A percentile compares a stretch with the other conserved stretches of the same genome.
Evolutionary conservation across 768 basidiomycete species (phyloP).

Genomic region (Calocera viscosa): DNA sequence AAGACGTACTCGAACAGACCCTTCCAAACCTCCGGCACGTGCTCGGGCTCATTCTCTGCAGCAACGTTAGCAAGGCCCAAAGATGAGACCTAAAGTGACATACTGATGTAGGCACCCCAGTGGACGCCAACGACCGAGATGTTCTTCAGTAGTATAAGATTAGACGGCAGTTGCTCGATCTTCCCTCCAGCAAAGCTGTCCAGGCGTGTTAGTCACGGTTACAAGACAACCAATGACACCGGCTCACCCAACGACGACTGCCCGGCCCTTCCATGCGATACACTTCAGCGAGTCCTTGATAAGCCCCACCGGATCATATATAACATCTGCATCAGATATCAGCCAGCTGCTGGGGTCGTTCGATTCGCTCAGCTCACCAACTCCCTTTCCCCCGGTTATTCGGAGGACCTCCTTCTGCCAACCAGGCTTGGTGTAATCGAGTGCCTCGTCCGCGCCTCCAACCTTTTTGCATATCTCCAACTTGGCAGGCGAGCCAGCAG

Average conservation of each 20-base stretch:
- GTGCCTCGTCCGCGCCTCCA: conserved; percentile 70
- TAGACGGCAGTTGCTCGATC: conserved; percentile 80
- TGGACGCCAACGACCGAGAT: conserved; percentile 70
- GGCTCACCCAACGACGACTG: conserved; percentile 63
- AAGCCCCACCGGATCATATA: conserved; percentile 77
- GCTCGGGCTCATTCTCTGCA: conserved; percentile 52
- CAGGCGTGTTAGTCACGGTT: not conserved
- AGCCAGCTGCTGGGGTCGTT: not conserved
- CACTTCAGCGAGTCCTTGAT: conserved; percentile 83
- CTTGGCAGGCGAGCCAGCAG: conserved; percentile 68
- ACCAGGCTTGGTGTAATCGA: conserved; percentile 61
- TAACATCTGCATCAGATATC: conserved; percentile 35
- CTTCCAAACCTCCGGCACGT: conserved; percentile 57
- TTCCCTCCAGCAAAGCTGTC: conserved; percentile 56
- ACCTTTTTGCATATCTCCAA: conserved; percentile 59
- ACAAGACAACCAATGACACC: not conserved
- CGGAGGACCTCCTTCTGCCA: conserved; percentile 88
- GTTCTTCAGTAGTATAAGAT: conserved; percentile 68
- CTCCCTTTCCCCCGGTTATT: conserved; percentile 74
- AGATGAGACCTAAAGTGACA: conserved; percentile 22
- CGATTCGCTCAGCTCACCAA: conserved; percentile 29
- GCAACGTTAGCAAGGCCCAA: conserved; percentile 5
- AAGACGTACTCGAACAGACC: conserved; percentile 47
- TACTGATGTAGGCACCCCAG: conserved; percentile 73
- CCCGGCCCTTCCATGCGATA: conserved; percentile 87